A percentile compares a stretch with the other conserved stretches of the same genome.
Evolutionary conservation across 2,329 filamentous ascomycete species (phyloP).

Genomic region (Aspergillus hiratsukae): DNA sequence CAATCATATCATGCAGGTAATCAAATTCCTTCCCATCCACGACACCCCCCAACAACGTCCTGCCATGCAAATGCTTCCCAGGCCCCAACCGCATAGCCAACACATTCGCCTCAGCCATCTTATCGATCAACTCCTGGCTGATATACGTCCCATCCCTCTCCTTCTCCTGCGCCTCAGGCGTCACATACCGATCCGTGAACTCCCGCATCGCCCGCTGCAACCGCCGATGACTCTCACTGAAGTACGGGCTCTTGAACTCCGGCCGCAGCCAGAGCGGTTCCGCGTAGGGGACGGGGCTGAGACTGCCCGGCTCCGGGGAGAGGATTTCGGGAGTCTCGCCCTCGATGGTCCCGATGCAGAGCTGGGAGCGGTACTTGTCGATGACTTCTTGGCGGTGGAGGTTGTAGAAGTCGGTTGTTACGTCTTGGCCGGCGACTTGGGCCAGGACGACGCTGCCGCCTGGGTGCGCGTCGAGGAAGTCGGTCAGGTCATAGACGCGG

Average conservation of each 20-base stretch:
- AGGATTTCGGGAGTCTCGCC: slow-evolving; percentile 73
- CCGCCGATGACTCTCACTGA: slow-evolving; percentile 66
- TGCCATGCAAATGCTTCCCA: slow-evolving; percentile 73
- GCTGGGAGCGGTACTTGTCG: slow-evolving; percentile 64
- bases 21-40: slow-evolving; percentile 78
- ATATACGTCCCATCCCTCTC: slow-evolving; percentile 71
- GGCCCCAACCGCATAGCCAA: slow-evolving; percentile 80
- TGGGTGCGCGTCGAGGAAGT: slow-evolving; percentile 81
- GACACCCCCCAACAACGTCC: slow-evolving; percentile 62
- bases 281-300: slow-evolving; percentile 75
- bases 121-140: slow-evolving; percentile 65
- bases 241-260: slow-evolving; percentile 75
- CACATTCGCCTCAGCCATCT: slow-evolving; percentile 69
- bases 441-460: slow-evolving; percentile 74
- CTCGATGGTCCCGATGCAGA: slow-evolving; percentile 70
- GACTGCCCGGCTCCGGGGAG: slow-evolving; percentile 63
- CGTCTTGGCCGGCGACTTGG: slow-evolving; percentile 77
- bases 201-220: slow-evolving; percentile 66
- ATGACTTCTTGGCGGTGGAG: slow-evolving; percentile 88
- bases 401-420: slow-evolving; percentile 83
- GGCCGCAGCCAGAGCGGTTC: slow-evolving; percentile 80
- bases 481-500: slow-evolving; percentile 79
- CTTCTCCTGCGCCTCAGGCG: slow-evolving; percentile 69
- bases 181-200: slow-evolving; percentile 68
- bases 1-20: slow-evolving; percentile 78